phyloP scores from a whole-genome alignment of 129 eudicot species.

The Flaveria ramosissima region DNA sequence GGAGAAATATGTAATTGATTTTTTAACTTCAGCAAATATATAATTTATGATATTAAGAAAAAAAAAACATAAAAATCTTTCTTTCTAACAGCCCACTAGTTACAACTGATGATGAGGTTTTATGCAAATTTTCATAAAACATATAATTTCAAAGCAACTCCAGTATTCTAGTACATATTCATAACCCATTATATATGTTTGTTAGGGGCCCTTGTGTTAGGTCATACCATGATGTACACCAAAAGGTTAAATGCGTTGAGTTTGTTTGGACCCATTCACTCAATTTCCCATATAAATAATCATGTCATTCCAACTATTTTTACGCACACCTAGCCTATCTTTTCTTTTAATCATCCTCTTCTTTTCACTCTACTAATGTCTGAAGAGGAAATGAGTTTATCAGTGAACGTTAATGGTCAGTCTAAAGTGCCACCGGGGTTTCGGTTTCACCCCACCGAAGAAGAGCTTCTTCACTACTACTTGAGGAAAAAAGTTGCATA shows the following conservation, averaged over 20 bases:
- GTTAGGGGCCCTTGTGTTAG: conserved; percentile 33
- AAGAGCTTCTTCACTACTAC: conserved; percentile 66
- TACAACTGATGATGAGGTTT: too few relatives aligned
- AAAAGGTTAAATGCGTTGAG: conserved; percentile 38
- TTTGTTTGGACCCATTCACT: conserved; percentile 40
- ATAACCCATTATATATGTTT: neutral
- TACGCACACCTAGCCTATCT: conserved; percentile 31
- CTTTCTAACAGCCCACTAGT: too few relatives aligned
- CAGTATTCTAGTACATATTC: neutral
- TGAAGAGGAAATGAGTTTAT: conserved; percentile 46
- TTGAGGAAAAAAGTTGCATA: conserved; percentile 58
- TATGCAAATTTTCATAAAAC: too few relatives aligned
- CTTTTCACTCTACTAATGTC: conserved; percentile 16
- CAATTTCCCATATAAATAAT: conserved; percentile 36
- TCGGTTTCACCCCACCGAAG: conserved; percentile 73
- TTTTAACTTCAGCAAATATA: too few relatives aligned
- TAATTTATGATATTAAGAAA: too few relatives aligned
- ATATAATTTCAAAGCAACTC: neutral
- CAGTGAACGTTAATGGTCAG: conserved; percentile 60
- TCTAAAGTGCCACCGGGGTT: conserved; percentile 76
- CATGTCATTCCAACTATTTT: conserved; percentile 40
- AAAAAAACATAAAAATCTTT: too few relatives aligned
- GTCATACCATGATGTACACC: conserved; percentile 37
- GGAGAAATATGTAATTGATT: too few relatives aligned
- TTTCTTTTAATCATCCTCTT: conserved; percentile 24